Conservation (phyloP, 2,329 filamentous ascomycete genomes). For the Paracoccidioides lutzii region DNA sequence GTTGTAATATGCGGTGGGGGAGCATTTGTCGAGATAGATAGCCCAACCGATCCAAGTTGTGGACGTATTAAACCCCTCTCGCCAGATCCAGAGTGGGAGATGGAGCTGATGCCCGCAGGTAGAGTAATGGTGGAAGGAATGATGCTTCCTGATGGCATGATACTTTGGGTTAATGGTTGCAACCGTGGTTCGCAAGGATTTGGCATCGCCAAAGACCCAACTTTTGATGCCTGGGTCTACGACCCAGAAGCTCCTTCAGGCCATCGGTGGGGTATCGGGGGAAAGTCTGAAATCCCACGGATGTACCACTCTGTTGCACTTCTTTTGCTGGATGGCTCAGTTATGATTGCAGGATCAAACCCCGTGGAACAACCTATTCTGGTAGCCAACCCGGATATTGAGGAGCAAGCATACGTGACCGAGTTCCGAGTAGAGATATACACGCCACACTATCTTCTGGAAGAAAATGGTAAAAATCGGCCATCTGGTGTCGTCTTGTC, state of each 20-base stretch:
- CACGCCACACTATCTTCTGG: slow-evolving; percentile 47
- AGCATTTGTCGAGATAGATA: slow-evolving; percentile 46
- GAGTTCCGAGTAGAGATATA: slow-evolving; percentile 52
- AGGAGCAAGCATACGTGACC: slow-evolving; percentile 36
- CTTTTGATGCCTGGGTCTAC: slow-evolving; percentile 46
- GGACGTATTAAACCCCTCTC: slow-evolving; percentile 43
- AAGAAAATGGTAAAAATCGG: slow-evolving; percentile 36
- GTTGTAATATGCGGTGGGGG: slow-evolving; percentile 48
- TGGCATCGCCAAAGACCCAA: slow-evolving; percentile 41
- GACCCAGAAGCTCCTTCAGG: slow-evolving; percentile 40
- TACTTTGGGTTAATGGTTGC: slow-evolving; percentile 48
- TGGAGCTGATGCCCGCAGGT: slow-evolving; percentile 47
- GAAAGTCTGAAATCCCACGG: slow-evolving; percentile 32
- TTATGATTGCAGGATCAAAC: slow-evolving; percentile 48
- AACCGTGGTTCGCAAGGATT: slow-evolving; percentile 48
- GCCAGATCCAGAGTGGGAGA: slow-evolving; percentile 39
- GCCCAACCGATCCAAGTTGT: slow-evolving; percentile 47
- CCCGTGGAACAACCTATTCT: slow-evolving; percentile 47
- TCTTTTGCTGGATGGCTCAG: slow-evolving; percentile 46
- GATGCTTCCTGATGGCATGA: slow-evolving; percentile 47
- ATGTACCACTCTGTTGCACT: slow-evolving; percentile 51
- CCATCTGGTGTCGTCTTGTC: slow-evolving; percentile 38
- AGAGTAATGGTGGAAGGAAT: slow-evolving; percentile 49
- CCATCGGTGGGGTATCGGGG: slow-evolving; percentile 37
- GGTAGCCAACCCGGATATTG: slow-evolving; percentile 30